Evolutionary conservation across 2,329 filamentous ascomycete genomes (phyloP), one percentile per base, ranked within the genome.

Genomic region (Alternaria gansuensis): DNA sequence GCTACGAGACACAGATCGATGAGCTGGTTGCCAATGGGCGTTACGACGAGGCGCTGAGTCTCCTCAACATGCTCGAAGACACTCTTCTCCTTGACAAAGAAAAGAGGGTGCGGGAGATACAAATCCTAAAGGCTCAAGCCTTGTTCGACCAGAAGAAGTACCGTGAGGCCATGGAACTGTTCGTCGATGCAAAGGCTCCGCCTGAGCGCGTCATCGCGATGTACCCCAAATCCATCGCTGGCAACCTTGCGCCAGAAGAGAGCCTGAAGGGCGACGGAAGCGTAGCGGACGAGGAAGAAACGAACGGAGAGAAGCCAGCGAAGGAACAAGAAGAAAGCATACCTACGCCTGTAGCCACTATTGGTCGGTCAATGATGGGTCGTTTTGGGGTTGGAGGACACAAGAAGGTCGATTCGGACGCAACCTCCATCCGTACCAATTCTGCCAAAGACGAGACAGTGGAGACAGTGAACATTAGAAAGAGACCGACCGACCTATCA

Each of bases 1-100:
- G 93, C 65, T 99, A 99, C 73, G 92, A 97, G 75, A 88, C 88
- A 2, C 95, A 99, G 74, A 87, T 98, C 23, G 87, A 93, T 59
- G 88, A 95, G 65, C 83, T 99, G 26, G 87, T 96, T 1, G 85
- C 88, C 21, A 86, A 85, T 59, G 87, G 85, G 9, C 85, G 87
- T 60, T 91, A 93, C 54, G 94, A 99, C 69, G 96, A 99, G 78
- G 94, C 94, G 0, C 90, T 98, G 62, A 97, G 93, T 71, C 81
- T 99, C 8, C 82, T 98, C 6, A 84, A 86, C 48, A 93, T 97
- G 88, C 85, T 99, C 0, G 95, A 99, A 78, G 94, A 97, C 77
- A 96, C 94, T 0, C 81, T 99, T 23, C 82, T 99, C 23, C 86
- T 87, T 45, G 87, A 96, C 77, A 99, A 99, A 78, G 83, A 84